Evolutionary conservation across 257 asterid genomes (phyloP).

Genomic region (Capsicum rhomboideum): DNA sequence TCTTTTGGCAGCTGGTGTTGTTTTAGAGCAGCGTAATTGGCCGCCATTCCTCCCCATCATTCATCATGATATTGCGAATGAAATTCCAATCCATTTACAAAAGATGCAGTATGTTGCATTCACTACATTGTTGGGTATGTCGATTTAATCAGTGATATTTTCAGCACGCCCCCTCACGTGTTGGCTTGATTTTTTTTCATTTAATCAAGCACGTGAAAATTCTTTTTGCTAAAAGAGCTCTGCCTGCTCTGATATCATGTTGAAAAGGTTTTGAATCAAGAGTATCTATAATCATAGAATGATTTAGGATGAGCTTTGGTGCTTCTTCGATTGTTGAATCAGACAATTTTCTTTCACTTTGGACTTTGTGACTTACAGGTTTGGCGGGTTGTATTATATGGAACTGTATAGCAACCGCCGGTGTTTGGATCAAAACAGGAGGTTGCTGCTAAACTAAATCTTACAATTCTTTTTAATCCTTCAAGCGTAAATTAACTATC

Average conservation of each 20-base stretch:
- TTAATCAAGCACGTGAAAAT: not conserved
- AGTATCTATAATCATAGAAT: not conserved
- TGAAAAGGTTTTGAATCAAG: not conserved
- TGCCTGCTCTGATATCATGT: not conserved
- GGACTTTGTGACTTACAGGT: constrained; percentile 40
- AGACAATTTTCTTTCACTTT: not conserved
- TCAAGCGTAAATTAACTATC: not conserved
- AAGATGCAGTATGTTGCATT: constrained; percentile 82
- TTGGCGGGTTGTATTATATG: constrained; percentile 52
- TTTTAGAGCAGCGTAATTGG: constrained; percentile 84
- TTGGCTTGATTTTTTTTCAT: not conserved
- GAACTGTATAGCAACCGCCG: constrained; percentile 56
- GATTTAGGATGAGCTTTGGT: not conserved
- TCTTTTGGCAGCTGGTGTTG: constrained; percentile 55
- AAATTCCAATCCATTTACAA: constrained; percentile 85
- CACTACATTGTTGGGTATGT: constrained; percentile 72
- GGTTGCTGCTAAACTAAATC: constrained; percentile 35
- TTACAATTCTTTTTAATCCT: not conserved
- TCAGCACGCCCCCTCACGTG: not conserved
- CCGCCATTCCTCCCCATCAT: constrained; percentile 75
- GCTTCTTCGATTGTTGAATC: not conserved
- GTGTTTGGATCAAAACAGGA: constrained; percentile 71
- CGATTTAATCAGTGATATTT: not conserved
- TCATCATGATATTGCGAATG: constrained; percentile 80
- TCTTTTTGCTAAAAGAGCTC: not conserved